Base-by-base conservation (phyloP, 164 flowering plant species). In the Kingdonia uniflora region DNA sequence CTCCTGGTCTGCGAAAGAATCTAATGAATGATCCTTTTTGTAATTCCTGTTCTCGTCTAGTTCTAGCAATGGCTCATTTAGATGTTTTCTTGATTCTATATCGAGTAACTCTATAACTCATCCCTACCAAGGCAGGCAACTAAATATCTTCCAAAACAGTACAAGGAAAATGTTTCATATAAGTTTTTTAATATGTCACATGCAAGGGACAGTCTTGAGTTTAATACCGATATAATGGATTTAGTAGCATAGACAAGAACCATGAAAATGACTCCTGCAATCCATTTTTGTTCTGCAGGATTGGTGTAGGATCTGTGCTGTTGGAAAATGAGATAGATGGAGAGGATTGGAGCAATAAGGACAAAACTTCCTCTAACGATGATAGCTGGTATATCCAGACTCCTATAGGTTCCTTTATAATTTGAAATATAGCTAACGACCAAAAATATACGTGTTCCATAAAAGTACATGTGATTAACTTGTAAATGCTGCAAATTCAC, bases 141-240 rank as follows among this genome's bases (percentile, higher is more conserved):
- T 70, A 87, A 68, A 60, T 87, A 91, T 8, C 35, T 29, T 29
- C 35, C 35, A 29, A 91, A 87, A 49, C 84, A 68, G 60, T 91
- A 91, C 52, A 83, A 59, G 29, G 96, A 95, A 76, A 85, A 83
- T 41, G 96, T 84, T 75, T 91, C 97, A 62, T 91, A 91, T 65
- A 87, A 87, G 54, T 74, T 79, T 59, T 89, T 75, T 41, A 87
- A 63, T 37, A 85, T 85, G 66, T 85, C 95, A 63, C 86, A 83
- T 11, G 78, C 81, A 33, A 85, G 65, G 33, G 95, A 77, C 8
- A 80, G 47, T 46, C 57, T 80, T 40, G 95, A 56, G n/a, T 76
- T 65, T 71, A 70, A 76, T 70, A 91, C 62, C 19, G 97, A 83
- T 65, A 83, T 42, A 26, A 91, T 62, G 14, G 97, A 87, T 57